These are phyloP conservation scores for Anthoceros angustus DNA, from an alignment of 225 moss, liverwort and hornwort genomes.

Conservation along the genomic window DNA sequence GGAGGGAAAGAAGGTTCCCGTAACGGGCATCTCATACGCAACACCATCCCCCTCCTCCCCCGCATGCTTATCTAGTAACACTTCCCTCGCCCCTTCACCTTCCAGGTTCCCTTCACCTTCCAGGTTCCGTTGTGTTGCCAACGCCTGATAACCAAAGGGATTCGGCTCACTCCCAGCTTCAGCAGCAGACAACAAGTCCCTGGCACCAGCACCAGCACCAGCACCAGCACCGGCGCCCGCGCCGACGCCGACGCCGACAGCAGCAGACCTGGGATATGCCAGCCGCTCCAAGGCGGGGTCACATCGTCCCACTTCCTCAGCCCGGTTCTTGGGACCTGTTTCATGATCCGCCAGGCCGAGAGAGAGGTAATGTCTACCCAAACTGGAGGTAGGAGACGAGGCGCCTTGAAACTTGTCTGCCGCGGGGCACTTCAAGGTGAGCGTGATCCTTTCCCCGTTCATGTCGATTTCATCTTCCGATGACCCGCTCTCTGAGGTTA, in stretches of 20 bases:
- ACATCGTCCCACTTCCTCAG: not conserved
- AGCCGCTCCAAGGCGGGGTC: not conserved
- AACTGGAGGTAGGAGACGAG: not conserved
- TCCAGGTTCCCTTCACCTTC: not conserved
- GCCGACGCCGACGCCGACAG: not conserved
- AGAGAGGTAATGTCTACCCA: not conserved
- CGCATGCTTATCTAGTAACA: not conserved
- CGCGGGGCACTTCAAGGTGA: not conserved
- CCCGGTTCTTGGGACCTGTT: not conserved
- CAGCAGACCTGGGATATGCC: not conserved
- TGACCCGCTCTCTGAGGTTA: not conserved
- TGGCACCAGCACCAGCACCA: too few relatives aligned
- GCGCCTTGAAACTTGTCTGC: not conserved
- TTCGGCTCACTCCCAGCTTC: not conserved
- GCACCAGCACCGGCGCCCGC: too few relatives aligned
- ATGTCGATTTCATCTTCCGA: slow-evolving; percentile 2
- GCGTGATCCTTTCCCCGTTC: not conserved
- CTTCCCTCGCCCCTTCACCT: not conserved
- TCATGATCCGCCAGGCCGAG: not conserved
- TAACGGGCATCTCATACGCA: not conserved
- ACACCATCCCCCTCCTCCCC: not conserved
- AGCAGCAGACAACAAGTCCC: not conserved
- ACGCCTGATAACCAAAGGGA: not conserved
- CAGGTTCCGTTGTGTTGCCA: not conserved
- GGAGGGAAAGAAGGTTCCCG: not conserved